Evolutionary conservation across 108 stramenopile species (phyloP).

Genomic region (Cyclotella choctawhatcheeana): DNA sequence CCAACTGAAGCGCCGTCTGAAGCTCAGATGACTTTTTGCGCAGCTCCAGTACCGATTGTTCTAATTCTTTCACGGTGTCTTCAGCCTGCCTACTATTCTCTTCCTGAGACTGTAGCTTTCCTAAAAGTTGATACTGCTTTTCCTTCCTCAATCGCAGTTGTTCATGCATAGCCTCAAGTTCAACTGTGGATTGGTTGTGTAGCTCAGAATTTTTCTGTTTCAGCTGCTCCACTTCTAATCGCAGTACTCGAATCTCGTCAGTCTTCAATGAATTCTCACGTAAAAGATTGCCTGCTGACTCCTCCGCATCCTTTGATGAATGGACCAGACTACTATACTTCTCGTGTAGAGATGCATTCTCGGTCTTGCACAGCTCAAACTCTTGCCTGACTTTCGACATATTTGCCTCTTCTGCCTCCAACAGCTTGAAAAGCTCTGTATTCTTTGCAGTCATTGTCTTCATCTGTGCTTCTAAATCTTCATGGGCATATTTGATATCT

Average conservation of each 20-base stretch:
- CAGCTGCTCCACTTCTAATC: slow-evolving; percentile 77
- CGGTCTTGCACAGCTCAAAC: slow-evolving; percentile 49
- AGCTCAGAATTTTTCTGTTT: slow-evolving; percentile 72
- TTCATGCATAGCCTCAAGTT: slow-evolving; percentile 84
- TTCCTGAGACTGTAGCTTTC: slow-evolving; percentile 87
- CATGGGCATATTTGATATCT: slow-evolving; percentile 56
- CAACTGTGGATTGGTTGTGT: slow-evolving; percentile 80
- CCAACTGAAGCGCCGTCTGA: slow-evolving; percentile 81
- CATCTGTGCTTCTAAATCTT: slow-evolving; percentile 66
- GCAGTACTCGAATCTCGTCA: slow-evolving; percentile 85
- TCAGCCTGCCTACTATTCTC: slow-evolving; percentile 82
- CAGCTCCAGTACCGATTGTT: slow-evolving; percentile 69
- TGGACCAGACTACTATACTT: slow-evolving; percentile 70
- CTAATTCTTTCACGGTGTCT: slow-evolving; percentile 74
- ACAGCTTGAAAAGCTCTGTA: slow-evolving; percentile 81
- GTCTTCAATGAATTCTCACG: slow-evolving; percentile 81
- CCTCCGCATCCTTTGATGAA: slow-evolving; percentile 77
- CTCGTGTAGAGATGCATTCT: slow-evolving; percentile 46
- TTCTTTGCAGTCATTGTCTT: slow-evolving; percentile 83
- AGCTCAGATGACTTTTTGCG: slow-evolving; percentile 73
- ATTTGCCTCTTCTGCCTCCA: slow-evolving; percentile 83
- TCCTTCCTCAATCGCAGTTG: slow-evolving; percentile 89
- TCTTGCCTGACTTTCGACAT: slow-evolving; percentile 50
- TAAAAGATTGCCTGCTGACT: slow-evolving; percentile 57
- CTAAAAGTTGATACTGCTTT: slow-evolving; percentile 88